A percentile compares a stretch with the other conserved stretches of the same genome.
Evolutionary conservation across 2,329 filamentous ascomycete genomes (phyloP).

Genomic region (Colletotrichum costaricense): DNA sequence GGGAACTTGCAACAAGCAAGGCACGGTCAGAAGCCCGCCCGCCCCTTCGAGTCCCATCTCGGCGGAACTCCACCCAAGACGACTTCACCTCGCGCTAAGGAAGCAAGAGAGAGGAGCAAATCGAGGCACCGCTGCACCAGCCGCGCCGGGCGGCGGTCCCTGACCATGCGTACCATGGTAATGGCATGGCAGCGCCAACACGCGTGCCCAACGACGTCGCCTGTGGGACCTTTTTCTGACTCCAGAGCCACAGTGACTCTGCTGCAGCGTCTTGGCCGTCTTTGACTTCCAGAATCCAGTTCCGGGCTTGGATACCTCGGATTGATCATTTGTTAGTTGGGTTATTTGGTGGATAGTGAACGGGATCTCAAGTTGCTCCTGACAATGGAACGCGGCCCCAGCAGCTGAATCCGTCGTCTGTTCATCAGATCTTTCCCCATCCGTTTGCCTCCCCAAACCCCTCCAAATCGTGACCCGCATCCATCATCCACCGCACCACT

Average conservation of each 20-base stretch:
- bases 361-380: not conserved
- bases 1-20: conserved; percentile 32
- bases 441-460: conserved; percentile 16
- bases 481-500: not conserved
- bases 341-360: not conserved
- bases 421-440: conserved; percentile 34
- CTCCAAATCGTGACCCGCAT: conserved; percentile 19
- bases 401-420: conserved; percentile 12
- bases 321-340: not conserved
- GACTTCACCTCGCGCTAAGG: conserved; percentile 17
- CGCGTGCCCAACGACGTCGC: conserved; percentile 31
- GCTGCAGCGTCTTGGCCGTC: not conserved
- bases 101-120: conserved; percentile 22
- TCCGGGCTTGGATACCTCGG: not conserved
- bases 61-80: conserved; percentile 29
- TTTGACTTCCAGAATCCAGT: not conserved
- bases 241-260: not conserved
- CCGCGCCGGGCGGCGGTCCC: conserved; percentile 18
- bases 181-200: conserved; percentile 26
- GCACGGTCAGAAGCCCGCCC: conserved; percentile 31
- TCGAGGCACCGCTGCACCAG: conserved; percentile 26
- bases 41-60: conserved; percentile 24
- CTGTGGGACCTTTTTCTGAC: conserved; percentile 17
- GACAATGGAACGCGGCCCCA: conserved; percentile 2
- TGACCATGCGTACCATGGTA: not conserved